Percentiles rank a stretch among this genome's conserved stretches.
These are phyloP conservation scores for Tirmania nivea DNA, from an alignment of 495 filamentous ascomycete species.

Conservation along the genomic window DNA sequence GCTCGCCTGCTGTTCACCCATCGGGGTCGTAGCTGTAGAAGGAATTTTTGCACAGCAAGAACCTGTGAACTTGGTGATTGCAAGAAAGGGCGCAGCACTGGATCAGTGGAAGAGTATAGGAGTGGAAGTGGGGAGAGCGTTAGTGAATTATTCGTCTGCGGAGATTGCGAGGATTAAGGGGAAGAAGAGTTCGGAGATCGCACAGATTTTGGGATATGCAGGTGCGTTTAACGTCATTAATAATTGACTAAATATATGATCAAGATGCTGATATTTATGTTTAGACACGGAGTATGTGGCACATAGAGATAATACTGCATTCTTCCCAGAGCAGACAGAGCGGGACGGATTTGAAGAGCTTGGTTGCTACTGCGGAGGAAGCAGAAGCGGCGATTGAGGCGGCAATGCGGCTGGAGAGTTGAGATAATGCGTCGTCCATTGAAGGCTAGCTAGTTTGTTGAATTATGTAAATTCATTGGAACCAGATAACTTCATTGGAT, in stretches of 20 bases:
- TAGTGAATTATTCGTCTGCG: constrained; percentile 75
- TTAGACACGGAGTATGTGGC: constrained; percentile 81
- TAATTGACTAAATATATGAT: neutral
- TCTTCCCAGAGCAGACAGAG: constrained; percentile 30
- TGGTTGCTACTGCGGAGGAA: neutral
- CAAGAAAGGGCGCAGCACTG: constrained; percentile 26
- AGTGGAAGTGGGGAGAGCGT: constrained; percentile 68
- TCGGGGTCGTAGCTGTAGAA: constrained; percentile 71
- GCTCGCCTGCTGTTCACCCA: no score
- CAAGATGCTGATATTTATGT: neutral
- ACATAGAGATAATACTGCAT: constrained; percentile 65
- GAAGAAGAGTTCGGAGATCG: constrained; percentile 58
- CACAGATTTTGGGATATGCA: constrained; percentile 59
- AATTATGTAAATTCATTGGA: no score
- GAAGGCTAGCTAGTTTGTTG: no score
- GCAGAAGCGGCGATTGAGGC: neutral
- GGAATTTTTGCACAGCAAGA: constrained; percentile 81
- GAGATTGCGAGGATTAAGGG: constrained; percentile 76
- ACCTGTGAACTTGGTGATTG: constrained; percentile 63
- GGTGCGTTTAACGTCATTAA: constrained; percentile 1
- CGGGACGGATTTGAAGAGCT: constrained; percentile 2
- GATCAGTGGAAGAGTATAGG: constrained; percentile 30
- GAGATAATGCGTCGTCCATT: no score
- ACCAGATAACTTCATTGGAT: no score
- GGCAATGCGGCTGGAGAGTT: neutral